Percentiles rank a stretch among this genome's conserved stretches.
phyloP scores from a whole-genome alignment of 2,329 filamentous ascomycete species.

The Fusarium duplospermum region DNA sequence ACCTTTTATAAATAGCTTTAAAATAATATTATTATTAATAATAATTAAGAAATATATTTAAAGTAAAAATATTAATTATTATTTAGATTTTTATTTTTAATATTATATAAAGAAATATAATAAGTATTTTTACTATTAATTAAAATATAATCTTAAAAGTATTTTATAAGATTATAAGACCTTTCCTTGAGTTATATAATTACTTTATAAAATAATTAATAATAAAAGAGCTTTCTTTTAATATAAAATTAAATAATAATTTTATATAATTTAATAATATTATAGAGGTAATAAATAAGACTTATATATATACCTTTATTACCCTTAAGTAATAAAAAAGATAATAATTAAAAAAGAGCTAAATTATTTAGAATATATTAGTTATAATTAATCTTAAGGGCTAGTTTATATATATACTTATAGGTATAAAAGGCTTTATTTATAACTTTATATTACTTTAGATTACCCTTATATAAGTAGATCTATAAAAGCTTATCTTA shows the following conservation, averaged over 20 bases:
- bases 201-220: not conserved
- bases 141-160: not conserved
- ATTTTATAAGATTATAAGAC: not conserved
- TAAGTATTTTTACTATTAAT: not conserved
- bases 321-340: not conserved
- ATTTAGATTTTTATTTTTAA: not conserved
- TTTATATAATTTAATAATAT: not conserved
- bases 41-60: not conserved
- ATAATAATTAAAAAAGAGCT: not conserved
- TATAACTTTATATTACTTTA: not conserved
- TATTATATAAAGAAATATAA: not conserved
- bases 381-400: not conserved
- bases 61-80: not conserved
- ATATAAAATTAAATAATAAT: not conserved
- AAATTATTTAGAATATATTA: not conserved
- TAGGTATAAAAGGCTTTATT: not conserved
- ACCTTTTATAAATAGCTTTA: not conserved
- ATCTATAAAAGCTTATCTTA: not conserved
- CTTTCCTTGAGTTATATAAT: not conserved
- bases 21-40: no score
- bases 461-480: not conserved
- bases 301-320: not conserved
- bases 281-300: not conserved
- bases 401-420: not conserved
- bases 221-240: not conserved